A percentile compares a stretch with the other conserved stretches of the same genome.
Evolutionary conservation across 2,329 filamentous ascomycete genomes (phyloP).

Genomic region (Trichoderma sp.): DNA sequence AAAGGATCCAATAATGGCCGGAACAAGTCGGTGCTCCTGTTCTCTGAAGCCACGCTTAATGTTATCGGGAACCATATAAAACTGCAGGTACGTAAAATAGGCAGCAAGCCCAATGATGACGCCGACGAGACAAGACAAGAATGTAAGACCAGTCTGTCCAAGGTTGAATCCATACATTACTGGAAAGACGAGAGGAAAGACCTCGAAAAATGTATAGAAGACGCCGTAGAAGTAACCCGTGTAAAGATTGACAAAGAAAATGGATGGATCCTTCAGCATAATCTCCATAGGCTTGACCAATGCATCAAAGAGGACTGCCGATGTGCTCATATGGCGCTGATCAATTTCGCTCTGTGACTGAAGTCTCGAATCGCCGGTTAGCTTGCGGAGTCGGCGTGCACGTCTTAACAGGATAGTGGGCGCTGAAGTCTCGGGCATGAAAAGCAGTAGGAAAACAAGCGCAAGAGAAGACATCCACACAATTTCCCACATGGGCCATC

Average conservation of each 20-base stretch:
- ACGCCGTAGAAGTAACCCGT: constrained; percentile 49
- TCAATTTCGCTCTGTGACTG: constrained; percentile 27
- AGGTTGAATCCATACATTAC: constrained; percentile 42
- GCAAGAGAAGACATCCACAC: constrained; percentile 53
- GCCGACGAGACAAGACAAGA: constrained; percentile 57
- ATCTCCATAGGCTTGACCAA: constrained; percentile 33
- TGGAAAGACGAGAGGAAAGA: constrained; percentile 56
- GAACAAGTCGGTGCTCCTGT: constrained; percentile 24
- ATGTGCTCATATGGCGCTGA: constrained; percentile 24
- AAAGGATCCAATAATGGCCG: constrained; percentile 47
- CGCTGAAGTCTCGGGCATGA: constrained; percentile 56
- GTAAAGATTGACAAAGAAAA: constrained; percentile 39
- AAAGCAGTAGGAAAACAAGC: constrained; percentile 52
- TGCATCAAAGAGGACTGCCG: constrained; percentile 25
- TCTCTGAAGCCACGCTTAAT: constrained; percentile 21
- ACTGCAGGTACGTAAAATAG: constrained; percentile 23
- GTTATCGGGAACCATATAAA: constrained; percentile 14
- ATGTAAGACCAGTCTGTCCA: constrained; percentile 60
- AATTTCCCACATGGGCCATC: constrained; percentile 58
- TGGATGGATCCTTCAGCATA: constrained; percentile 36
- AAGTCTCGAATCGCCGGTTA: constrained; percentile 22
- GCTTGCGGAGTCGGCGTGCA: constrained; percentile 48
- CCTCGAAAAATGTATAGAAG: constrained; percentile 60
- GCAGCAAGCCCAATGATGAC: constrained; percentile 54
- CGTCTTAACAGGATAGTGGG: constrained; percentile 55